These are phyloP conservation scores for Fusarium sp. DNA, from an alignment of 2,329 filamentous ascomycete species.

Conservation along the genomic window DNA sequence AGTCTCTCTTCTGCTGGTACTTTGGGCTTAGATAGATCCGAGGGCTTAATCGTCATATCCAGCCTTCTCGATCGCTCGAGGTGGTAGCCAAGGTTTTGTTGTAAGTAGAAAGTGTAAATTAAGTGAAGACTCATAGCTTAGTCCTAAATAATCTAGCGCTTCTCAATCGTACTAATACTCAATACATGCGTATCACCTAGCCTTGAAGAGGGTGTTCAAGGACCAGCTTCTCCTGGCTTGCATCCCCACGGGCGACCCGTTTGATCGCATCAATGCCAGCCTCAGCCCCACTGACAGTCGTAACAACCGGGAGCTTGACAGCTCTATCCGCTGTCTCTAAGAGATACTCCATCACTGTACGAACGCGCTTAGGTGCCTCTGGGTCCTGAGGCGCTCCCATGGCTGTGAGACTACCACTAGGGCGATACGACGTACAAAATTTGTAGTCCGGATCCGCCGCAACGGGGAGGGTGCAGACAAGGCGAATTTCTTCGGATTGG, in stretches of 20 bases:
- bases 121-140: background rate
- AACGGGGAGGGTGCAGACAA: background rate
- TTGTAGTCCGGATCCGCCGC: background rate
- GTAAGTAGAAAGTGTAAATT: background rate
- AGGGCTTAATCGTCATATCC: background rate
- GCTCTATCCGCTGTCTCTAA: background rate
- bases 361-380: background rate
- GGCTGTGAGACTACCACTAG: background rate
- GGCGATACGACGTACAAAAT: background rate
- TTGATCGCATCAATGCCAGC: background rate
- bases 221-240: background rate
- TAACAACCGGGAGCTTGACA: background rate
- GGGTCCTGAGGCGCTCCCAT: background rate
- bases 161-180: background rate
- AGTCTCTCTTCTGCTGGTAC: background rate
- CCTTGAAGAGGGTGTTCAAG: background rate
- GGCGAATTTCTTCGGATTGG: background rate
- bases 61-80: background rate
- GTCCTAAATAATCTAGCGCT: background rate
- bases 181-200: background rate
- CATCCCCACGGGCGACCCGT: background rate
- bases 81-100: background rate
- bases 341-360: background rate
- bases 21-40: background rate
- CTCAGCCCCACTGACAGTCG: background rate